Evolutionary conservation across 768 basidiomycete genomes (phyloP).

Genomic region (Psilocybe cyanescens): DNA sequence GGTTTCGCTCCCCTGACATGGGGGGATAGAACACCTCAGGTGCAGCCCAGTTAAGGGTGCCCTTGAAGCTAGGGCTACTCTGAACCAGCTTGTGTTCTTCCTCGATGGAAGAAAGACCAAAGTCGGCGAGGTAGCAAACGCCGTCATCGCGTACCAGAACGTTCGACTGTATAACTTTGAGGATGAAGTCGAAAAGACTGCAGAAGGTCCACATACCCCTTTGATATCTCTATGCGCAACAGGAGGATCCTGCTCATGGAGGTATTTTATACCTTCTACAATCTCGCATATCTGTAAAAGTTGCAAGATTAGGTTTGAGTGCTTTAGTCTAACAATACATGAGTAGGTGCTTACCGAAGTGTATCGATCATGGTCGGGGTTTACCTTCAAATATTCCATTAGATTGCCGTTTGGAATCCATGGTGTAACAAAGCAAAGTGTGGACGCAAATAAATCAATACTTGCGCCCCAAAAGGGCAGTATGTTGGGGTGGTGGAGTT

Average conservation of each 20-base stretch:
- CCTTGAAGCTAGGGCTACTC: slow-evolving; percentile 11
- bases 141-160: slow-evolving; percentile 22
- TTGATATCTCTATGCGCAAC: slow-evolving; percentile 46
- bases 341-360: slow-evolving; percentile 19
- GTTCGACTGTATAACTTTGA: slow-evolving; percentile 12
- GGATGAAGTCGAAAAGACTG: not conserved
- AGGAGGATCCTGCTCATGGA: slow-evolving; percentile 41
- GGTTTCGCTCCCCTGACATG: not conserved
- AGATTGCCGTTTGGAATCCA: slow-evolving; percentile 28
- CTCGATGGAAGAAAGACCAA: slow-evolving; percentile 23
- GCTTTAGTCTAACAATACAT: too few relatives aligned
- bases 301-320: too few relatives aligned
- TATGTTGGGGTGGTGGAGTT: slow-evolving; percentile 29
- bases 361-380: slow-evolving; percentile 29
- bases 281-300: slow-evolving; percentile 30
- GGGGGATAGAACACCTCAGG: slow-evolving; percentile 21
- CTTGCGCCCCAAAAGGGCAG: slow-evolving; percentile 28
- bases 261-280: slow-evolving; percentile 38
- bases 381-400: slow-evolving; percentile 21
- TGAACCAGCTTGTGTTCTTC: slow-evolving; percentile 18
- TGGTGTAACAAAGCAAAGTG: slow-evolving; percentile 24
- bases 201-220: slow-evolving; percentile 16
- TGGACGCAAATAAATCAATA: slow-evolving; percentile 13
- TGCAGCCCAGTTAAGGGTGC: slow-evolving; percentile 23
- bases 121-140: slow-evolving; percentile 25